Conservation (phyloP, 805 yeast genomes). For the Blastobotrys peoriensis region DNA sequence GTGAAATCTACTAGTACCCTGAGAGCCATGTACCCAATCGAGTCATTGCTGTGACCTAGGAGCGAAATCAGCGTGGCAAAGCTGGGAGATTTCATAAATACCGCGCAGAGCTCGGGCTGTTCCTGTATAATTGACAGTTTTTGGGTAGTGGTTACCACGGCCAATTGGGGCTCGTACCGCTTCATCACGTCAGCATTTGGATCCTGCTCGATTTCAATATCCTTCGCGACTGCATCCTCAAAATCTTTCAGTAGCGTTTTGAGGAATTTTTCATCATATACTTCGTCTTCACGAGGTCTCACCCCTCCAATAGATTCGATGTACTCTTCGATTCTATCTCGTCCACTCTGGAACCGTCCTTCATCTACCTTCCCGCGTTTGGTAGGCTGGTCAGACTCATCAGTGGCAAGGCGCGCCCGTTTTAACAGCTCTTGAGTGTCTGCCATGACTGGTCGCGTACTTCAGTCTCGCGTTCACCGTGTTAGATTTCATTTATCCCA, state of each 20-base stretch:
- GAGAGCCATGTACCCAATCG: not conserved
- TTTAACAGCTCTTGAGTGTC: no score
- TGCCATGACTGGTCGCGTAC: no score
- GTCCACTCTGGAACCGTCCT: not conserved
- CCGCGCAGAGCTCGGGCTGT: not conserved
- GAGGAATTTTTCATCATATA: not conserved
- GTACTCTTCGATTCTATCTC: no score
- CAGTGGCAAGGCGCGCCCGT: no score
- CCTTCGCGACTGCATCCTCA: not conserved
- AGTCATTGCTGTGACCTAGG: not conserved
- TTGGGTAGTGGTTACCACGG: not conserved
- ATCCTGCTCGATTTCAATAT: not conserved
- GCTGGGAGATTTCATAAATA: not conserved
- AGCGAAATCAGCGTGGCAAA: not conserved
- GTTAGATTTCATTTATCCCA: no score
- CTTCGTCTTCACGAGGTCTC: not conserved
- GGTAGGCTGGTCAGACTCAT: no score
- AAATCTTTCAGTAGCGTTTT: not conserved
- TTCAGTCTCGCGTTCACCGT: no score
- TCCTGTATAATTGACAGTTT: not conserved
- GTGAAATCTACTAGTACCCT: not conserved
- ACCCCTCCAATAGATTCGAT: no score
- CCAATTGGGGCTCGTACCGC: not conserved
- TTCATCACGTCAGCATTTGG: not conserved
- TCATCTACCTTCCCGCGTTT: not conserved